phyloP scores from a whole-genome alignment of 345 rosid genomes.

The Clausena lansium region DNA sequence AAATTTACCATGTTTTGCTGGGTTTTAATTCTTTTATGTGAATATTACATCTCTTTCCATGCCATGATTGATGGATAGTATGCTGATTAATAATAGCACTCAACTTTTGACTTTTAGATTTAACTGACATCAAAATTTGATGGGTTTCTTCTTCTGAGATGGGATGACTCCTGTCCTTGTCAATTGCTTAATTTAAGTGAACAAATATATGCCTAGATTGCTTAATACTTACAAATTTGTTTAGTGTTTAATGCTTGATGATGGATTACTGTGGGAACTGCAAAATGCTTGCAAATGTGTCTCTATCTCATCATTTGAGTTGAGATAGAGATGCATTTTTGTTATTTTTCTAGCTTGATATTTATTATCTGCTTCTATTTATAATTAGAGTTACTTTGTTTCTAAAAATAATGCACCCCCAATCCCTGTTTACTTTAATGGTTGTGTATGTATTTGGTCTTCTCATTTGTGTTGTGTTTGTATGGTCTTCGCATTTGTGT shows the following conservation, averaged over 20 bases:
- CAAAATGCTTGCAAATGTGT: not conserved
- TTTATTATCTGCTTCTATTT: not conserved
- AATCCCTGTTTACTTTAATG: not conserved
- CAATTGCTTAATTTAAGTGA: not conserved
- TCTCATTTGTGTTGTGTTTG: not conserved
- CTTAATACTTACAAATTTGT: not conserved
- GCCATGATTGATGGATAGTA: not conserved
- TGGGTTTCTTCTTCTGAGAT: not conserved
- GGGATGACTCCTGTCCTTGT: not conserved
- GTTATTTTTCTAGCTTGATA: not conserved
- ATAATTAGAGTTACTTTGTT: not conserved
- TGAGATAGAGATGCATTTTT: not conserved
- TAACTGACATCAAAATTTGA: not conserved
- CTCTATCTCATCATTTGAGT: not conserved
- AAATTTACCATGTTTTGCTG: not conserved
- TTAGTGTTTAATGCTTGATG: not conserved
- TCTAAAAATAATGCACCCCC: not conserved
- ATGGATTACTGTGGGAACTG: not conserved
- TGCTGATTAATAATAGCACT: not conserved
- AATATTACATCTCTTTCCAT: not conserved
- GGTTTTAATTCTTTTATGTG: not conserved
- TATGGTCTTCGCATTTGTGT: not conserved
- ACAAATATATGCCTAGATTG: not conserved
- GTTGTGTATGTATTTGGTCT: not conserved
- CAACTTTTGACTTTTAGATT: not conserved